Evolutionary conservation across 2,329 filamentous ascomycete species (phyloP), one percentile per base, ranked within the genome.

Genomic region (Fusarium oxysporum): DNA sequence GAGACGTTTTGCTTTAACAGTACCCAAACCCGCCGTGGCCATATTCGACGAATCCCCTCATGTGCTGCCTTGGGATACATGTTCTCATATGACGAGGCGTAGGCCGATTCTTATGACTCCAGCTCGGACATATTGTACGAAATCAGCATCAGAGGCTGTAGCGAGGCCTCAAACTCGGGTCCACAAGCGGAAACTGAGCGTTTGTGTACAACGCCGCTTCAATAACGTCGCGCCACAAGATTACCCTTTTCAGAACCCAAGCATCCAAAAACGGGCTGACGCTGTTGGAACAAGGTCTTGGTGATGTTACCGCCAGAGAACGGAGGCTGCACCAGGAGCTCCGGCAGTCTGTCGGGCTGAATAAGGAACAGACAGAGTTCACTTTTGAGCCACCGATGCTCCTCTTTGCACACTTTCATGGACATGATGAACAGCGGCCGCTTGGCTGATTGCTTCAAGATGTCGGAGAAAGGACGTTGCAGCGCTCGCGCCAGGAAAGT

Each of bases 201-300:
- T 50, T 71, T 71, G 54, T 65, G 47, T 59, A 53, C 43, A 40
- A 40, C 57, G 48, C 57, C 41, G 45, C 68, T 61, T 47, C 54
- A 45, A 67, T 58, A 68, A 73, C 66, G 62, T 71, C 55, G 57
- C 71, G 71, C 71, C 71, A 73, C 70, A 41, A 40, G n/a, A 57
- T 47, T 71, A 21, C 66, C 57, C 47, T 64, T 60, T 28, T 23
- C 23, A 62, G 67, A 70, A 38, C n/a, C 11, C 21, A 21, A 35
- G 38, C 28, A 25, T 25, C 58, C 44, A 35, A 30, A 54, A 28
- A 51, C 23, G 30, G 35, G 37, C 41, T 47, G 65, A 30, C 40
- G 41, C n/a, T 45, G 38, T n/a, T 44, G 19, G 23, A 44, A 33
- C 40, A 41, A 25, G 33, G 30, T 21, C 41, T 43, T 67, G 55